Base-by-base conservation (phyloP, 176 grass and related monocot species). In the Oropetium thomaeum region DNA sequence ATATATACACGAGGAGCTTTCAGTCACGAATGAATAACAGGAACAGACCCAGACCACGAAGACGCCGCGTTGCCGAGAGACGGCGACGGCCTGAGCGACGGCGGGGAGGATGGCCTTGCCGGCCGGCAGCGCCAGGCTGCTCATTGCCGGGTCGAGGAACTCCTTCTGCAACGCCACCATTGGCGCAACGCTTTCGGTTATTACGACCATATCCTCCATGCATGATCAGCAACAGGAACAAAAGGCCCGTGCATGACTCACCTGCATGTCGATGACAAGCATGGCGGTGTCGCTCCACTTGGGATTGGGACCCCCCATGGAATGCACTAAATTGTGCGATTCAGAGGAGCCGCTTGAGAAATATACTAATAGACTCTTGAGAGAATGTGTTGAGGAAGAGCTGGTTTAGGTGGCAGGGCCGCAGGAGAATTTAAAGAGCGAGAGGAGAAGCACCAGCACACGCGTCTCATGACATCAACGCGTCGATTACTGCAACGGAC, bases 211-310 rank as follows among this genome's bases (percentile, higher is more conserved):
- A n/a, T n/a, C n/a, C n/a, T n/a, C n/a, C n/a, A n/a, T n/a, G n/a
- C n/a, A n/a, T n/a, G n/a, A n/a, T n/a, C 41, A 42, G 41, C 10
- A 9, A 42, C 41, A 42, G 13, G 41, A 42, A 10, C 2, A 42
- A 42, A 37, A 37, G n/a, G n/a, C 35, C 35, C 41, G 7, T 42
- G 2, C 7, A 11, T 42, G n/a, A n/a, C n/a, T n/a, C 10, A 42
- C 86, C 83, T 93, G 90, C 90, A 93, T 93, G 57, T 87, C 90
- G 73, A 93, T 87, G 38, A 93, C 87, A 63, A 93, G 90, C 83
- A 93, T 63, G 63, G 87, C 87, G 8, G 90, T 89, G 55, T 89
- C 77, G 76, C 44, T 78, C 90, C 87, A 89, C 5, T 84, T 79
- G 33, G 75, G 33, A 49, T n/a, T n/a, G n/a, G n/a, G n/a, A n/a